Base-by-base conservation (phyloP, 345 rosid genomes). In the Moricandia moricandioides region DNA sequence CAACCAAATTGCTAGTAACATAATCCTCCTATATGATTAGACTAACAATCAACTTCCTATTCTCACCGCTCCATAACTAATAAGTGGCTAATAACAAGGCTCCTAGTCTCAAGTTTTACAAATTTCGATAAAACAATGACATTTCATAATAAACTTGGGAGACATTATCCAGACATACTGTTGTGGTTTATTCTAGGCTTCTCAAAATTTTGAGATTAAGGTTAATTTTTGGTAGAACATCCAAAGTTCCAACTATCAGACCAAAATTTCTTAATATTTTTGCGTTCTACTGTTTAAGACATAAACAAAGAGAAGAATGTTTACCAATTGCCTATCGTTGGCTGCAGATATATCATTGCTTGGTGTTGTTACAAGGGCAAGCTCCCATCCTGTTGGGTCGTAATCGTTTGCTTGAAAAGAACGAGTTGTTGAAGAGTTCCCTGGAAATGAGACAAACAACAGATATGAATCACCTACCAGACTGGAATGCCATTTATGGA, bases 301-400 rank as follows among this genome's bases (percentile, higher is more conserved):
- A 14, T 8, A 49, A 14, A 49, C 10, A 39, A 78, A 37, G 58
- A 5, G 16, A 66, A 45, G 27, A 71, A 9, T 9, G 70, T 83
- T 55, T 89, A 96, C 99, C 93, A 96, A 72, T 82, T 92, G 90
- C 81, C 98, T 84, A 55, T 92, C 98, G 24, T 73, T 96, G 76
- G 77, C 82, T 26, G 97, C 69, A 80, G 99, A 92, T 62, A 92
- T 86, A 76, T 92, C 74, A 9, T 73, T 76, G 76, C 97, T 86
- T 31, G 98, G 93, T 43, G 97, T 83, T n/a, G 86, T 75, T 70
- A 96, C 96, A 61, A 92, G 84, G 29, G 98, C 95, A 76, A 96
- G 93, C 72, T 92, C 99, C 99, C 98, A 96, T 69, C 99, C 99
- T 58, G 87, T 63, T 55, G 99, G 95, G 83, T 91, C 95, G 60